These are phyloP conservation scores for Fibroporia radiculosa DNA, from an alignment of 768 basidiomycete species.

Conservation along the genomic window DNA sequence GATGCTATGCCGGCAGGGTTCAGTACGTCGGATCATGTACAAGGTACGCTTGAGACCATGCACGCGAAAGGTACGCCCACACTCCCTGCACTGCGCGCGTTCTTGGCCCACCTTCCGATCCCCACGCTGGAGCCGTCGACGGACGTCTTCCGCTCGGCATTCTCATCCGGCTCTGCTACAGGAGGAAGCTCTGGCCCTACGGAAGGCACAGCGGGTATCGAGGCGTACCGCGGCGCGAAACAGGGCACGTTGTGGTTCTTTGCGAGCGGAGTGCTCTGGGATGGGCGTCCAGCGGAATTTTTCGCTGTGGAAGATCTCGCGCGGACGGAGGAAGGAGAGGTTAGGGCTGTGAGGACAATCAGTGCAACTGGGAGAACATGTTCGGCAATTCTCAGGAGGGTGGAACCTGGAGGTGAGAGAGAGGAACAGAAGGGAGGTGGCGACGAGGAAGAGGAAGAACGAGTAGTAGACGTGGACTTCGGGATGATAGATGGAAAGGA, in stretches of 20 bases:
- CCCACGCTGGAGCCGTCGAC: slow-evolving; percentile 41
- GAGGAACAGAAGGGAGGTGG: slow-evolving; percentile 12
- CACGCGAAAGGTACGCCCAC: slow-evolving; percentile 47
- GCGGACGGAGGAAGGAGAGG: slow-evolving; percentile 35
- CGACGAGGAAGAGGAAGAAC: slow-evolving; percentile 35
- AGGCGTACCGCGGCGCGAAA: slow-evolving; percentile 69
- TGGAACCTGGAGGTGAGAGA: not conserved
- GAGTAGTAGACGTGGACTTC: slow-evolving; percentile 57
- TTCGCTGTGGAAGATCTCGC: slow-evolving; percentile 57
- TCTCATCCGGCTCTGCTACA: slow-evolving; percentile 24
- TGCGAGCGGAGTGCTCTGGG: slow-evolving; percentile 60
- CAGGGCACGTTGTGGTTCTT: slow-evolving; percentile 68
- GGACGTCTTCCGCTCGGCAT: slow-evolving; percentile 48
- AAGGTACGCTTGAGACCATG: slow-evolving; percentile 22
- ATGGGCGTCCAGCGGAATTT: slow-evolving; percentile 72
- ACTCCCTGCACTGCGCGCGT: slow-evolving; percentile 37
- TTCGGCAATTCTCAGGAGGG: slow-evolving; percentile 41
- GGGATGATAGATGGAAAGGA: slow-evolving; percentile 67
- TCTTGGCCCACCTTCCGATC: slow-evolving; percentile 42
- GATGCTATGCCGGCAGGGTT: slow-evolving; percentile 46
- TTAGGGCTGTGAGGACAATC: slow-evolving; percentile 34
- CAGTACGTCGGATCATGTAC: slow-evolving; percentile 28
- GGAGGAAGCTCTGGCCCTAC: not conserved
- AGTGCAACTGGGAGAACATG: slow-evolving; percentile 64
- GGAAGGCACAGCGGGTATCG: slow-evolving; percentile 40